Evolutionary conservation across 2,329 filamentous ascomycete species (phyloP).

Genomic region (Daldinia eschscholtzii): DNA sequence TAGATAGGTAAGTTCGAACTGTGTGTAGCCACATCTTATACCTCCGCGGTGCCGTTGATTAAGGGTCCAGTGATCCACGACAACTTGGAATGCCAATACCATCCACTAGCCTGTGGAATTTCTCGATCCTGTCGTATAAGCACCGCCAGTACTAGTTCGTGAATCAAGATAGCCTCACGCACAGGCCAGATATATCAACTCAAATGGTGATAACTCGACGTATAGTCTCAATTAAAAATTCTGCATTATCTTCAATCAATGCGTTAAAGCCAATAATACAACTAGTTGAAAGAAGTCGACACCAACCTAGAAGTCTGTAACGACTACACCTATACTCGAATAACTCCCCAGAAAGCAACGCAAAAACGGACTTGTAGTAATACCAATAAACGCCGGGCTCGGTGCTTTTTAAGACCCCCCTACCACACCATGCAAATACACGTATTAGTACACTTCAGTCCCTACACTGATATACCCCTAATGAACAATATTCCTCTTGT

Average conservation of each 20-base stretch:
- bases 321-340: conserved; percentile 21
- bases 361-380: conserved; percentile 16
- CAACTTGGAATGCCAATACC: background rate
- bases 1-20: background rate
- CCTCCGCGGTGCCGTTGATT: background rate
- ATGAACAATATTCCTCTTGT: background rate
- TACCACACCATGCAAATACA: conserved; percentile 41
- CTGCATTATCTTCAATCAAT: conserved; percentile 25
- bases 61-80: background rate
- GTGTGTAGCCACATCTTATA: background rate
- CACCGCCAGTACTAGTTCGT: background rate
- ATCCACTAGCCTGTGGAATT: background rate
- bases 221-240: conserved; percentile 22
- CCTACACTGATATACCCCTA: conserved; percentile 3
- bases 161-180: background rate
- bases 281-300: conserved; percentile 18
- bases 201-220: conserved; percentile 2
- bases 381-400: conserved; percentile 41
- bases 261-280: conserved; percentile 32
- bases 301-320: conserved; percentile 16
- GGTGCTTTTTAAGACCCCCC: conserved; percentile 34
- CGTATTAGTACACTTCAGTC: conserved; percentile 41
- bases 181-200: background rate
- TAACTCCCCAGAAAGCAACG: conserved; percentile 19
- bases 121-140: background rate